Base-by-base conservation (phyloP, 1,139 yeast genomes). In the Suhomyces panamericanus region DNA sequence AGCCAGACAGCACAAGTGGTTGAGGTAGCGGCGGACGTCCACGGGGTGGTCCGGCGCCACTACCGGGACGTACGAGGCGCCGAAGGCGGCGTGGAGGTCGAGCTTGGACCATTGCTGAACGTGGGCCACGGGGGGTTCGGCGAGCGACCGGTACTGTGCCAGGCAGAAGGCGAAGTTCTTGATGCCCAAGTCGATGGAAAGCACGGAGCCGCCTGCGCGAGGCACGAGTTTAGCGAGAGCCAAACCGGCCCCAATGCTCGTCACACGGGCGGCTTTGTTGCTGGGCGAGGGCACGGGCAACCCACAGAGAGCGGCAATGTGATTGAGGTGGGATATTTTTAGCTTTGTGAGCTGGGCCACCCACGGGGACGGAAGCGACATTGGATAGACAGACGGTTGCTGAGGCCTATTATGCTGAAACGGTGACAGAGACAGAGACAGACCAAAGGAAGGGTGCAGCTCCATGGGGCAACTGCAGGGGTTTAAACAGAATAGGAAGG, bases 141-240 rank as follows among this genome's bases (percentile, higher is more conserved):
- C 26, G 28, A 55, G 46, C 43, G 60, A 48, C 32, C 55, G 43
- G 5, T 47, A 44, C 28, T 46, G 39, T 12, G 63, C 49, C 39
- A 60, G 59, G 53, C 77, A 72, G 49, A 64, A 71, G 3, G 75
- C 63, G 46, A 73, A 70, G 55, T 73, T 71, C 54, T 71, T 72
- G 43, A 72, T 55, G 6, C 78, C 78, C 12, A 73, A 61, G 49
- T 73, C 78, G 11, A 73, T 59, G 11, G 73, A 58, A 6, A 66
- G 48, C 6, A 69, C 46, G 32, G 54, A 52, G 34, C 63, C 51
- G 28, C 48, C 50, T 12, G 48, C n/a, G 12, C 53, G 55, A 30
- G 49, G 52, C 13, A 44, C 32, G n/a, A 36, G 35, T 8, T 24
- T 39, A 17, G 42, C 36, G 35, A 63, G 53, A 11, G 58, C 46